Conservation (phyloP, 1,139 yeast species). For the Yamadazyma jaroonii region DNA sequence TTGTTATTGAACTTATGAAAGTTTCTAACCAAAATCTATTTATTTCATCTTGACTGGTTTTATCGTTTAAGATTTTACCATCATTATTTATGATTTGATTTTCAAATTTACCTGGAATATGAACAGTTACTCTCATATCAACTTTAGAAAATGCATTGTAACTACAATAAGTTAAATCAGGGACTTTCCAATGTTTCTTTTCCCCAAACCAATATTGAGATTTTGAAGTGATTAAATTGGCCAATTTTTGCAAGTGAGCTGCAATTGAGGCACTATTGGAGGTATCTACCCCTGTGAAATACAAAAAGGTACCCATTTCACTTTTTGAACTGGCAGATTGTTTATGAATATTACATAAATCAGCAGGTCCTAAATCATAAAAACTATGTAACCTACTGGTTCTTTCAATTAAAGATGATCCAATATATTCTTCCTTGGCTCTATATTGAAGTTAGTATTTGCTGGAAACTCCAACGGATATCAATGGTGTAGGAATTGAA, state of each 20-base stretch:
- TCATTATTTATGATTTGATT: slow-evolving; percentile 44
- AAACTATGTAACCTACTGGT: slow-evolving; percentile 48
- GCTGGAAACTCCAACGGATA: background rate
- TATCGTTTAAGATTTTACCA: slow-evolving; percentile 43
- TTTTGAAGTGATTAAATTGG: slow-evolving; percentile 60
- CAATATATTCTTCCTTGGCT: slow-evolving; percentile 51
- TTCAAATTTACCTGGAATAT: slow-evolving; percentile 62
- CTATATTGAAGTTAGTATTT: slow-evolving; percentile 9
- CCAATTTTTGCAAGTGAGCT: slow-evolving; percentile 74
- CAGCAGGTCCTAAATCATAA: slow-evolving; percentile 81
- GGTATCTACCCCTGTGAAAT: slow-evolving; percentile 57
- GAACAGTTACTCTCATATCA: slow-evolving; percentile 69
- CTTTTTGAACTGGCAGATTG: slow-evolving; percentile 40
- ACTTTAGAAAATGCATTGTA: slow-evolving; percentile 58
- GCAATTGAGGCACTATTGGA: slow-evolving; percentile 59
- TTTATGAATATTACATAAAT: slow-evolving; percentile 71
- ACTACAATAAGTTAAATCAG: slow-evolving; percentile 54
- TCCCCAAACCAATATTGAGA: slow-evolving; percentile 63
- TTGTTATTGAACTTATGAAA: slow-evolving; percentile 59
- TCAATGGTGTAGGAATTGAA: background rate
- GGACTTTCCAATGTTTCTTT: slow-evolving; percentile 71
- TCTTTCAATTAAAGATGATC: slow-evolving; percentile 50
- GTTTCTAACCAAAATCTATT: slow-evolving; percentile 64
- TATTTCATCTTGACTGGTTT: slow-evolving; percentile 31
- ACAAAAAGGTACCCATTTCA: slow-evolving; percentile 52